Evolutionary conservation across 2,329 filamentous ascomycete genomes (phyloP).

Genomic region (Magnaporthiopsis rhizophila): DNA sequence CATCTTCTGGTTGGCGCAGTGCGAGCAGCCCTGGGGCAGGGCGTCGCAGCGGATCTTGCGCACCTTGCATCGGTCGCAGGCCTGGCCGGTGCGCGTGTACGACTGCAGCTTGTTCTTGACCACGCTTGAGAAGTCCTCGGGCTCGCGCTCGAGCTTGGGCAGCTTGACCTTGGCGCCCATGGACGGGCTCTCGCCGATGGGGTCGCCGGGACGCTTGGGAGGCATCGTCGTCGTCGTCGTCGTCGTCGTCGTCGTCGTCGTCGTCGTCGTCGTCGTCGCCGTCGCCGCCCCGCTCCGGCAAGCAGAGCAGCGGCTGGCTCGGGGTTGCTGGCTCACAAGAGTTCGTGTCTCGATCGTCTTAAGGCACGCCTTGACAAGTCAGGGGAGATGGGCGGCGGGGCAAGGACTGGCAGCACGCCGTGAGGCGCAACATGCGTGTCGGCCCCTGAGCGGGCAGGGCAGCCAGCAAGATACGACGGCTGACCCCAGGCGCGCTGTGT

Average conservation of each 20-base stretch:
- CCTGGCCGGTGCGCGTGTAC: slow-evolving; percentile 65
- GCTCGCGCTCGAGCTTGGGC: slow-evolving; percentile 37
- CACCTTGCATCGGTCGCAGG: slow-evolving; percentile 84
- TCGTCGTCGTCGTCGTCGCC: neutral
- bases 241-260: too few relatives aligned
- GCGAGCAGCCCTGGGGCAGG: slow-evolving; percentile 56
- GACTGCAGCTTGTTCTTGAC: slow-evolving; percentile 48
- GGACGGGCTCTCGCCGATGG: slow-evolving; percentile 23
- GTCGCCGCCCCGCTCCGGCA: neutral
- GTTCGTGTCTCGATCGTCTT: too few relatives aligned
- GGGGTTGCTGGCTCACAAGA: neutral
- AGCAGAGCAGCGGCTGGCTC: neutral
- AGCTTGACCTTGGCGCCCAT: slow-evolving; percentile 36
- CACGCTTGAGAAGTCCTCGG: slow-evolving; percentile 45
- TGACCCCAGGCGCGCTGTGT: neutral
- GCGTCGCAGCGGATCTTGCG: slow-evolving; percentile 79
- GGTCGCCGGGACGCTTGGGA: slow-evolving; percentile 35
- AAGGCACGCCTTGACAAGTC: too few relatives aligned
- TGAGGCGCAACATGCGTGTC: neutral
- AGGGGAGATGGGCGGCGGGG: too few relatives aligned
- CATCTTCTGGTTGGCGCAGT: slow-evolving; percentile 67
- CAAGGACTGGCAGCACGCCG: too few relatives aligned
- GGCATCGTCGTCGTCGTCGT: slow-evolving; percentile 21
- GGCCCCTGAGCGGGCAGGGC: neutral
- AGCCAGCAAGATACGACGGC: neutral